Evolutionary conservation across 2,329 filamentous ascomycete species (phyloP).

Genomic region (Westerdykella ornata): DNA sequence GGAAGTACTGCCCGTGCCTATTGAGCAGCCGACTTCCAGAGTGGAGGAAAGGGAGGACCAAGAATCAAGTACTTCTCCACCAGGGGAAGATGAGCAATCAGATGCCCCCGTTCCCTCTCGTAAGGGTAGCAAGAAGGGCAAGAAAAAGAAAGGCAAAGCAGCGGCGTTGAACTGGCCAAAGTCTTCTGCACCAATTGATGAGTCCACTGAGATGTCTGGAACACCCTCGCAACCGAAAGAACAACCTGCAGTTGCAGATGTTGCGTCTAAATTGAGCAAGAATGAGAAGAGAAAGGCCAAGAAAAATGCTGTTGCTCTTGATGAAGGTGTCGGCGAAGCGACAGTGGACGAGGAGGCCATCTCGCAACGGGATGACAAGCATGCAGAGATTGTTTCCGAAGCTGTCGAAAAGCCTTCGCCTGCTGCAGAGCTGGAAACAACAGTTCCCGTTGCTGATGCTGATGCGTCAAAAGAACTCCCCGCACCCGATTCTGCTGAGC

Average conservation of each 20-base stretch:
- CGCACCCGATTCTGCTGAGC: too few species aligned
- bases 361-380: not conserved
- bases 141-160: slow-evolving; percentile 17
- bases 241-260: not conserved
- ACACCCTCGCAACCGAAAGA: not conserved
- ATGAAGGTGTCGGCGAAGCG: slow-evolving; percentile 7
- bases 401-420: too few species aligned
- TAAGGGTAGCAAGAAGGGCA: slow-evolving; percentile 27
- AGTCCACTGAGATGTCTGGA: not conserved
- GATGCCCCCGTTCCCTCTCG: slow-evolving; percentile 13
- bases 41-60: not conserved
- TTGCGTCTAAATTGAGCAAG: slow-evolving; percentile 6
- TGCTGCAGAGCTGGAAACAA: too few species aligned
- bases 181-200: not conserved
- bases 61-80: slow-evolving; percentile 5
- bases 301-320: slow-evolving; percentile 9
- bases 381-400: too few species aligned
- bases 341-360: not conserved
- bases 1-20: not conserved
- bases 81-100: slow-evolving; percentile 5
- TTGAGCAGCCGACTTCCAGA: not conserved
- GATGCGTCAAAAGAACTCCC: too few species aligned
- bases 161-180: slow-evolving; percentile 4
- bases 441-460: too few species aligned
- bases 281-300: slow-evolving; percentile 27